Evolutionary conservation across 495 filamentous ascomycete genomes (phyloP).

Genomic region (Durotheca rogersii): DNA sequence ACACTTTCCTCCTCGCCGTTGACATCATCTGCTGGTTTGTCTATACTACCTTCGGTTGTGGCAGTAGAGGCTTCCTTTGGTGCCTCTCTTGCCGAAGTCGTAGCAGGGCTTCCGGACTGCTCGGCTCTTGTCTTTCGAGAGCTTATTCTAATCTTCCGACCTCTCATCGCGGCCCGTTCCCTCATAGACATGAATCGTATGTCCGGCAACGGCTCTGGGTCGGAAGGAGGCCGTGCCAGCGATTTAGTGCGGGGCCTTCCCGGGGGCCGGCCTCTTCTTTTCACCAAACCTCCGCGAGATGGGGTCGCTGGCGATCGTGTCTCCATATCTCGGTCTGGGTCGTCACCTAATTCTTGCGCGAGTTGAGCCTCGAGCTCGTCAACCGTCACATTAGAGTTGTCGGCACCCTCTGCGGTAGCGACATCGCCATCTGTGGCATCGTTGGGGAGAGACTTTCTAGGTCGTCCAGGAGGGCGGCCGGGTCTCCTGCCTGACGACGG

Average conservation of each 20-base stretch:
- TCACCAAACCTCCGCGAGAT: slow-evolving; percentile 8
- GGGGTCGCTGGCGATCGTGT: background rate
- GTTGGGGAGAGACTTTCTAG: slow-evolving; percentile 26
- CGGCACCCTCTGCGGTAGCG: slow-evolving; percentile 7
- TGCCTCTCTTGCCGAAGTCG: slow-evolving; percentile 15
- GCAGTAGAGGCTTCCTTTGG: slow-evolving; percentile 8
- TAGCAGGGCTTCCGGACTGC: slow-evolving; percentile 16
- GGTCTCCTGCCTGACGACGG: slow-evolving; percentile 28
- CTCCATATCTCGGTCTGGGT: slow-evolving; percentile 9
- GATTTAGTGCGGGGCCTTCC: slow-evolving; percentile 14
- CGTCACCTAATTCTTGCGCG: slow-evolving; percentile 17
- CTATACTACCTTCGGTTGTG: background rate
- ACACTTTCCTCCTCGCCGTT: slow-evolving; percentile 7
- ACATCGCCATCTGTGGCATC: slow-evolving; percentile 21
- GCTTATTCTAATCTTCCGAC: slow-evolving; percentile 48
- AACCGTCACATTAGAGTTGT: slow-evolving; percentile 19
- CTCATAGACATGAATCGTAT: slow-evolving; percentile 45
- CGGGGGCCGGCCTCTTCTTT: slow-evolving; percentile 21
- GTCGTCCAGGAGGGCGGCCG: slow-evolving; percentile 30
- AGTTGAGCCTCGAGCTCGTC: slow-evolving; percentile 34
- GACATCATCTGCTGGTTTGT: background rate
- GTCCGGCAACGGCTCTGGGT: slow-evolving; percentile 15
- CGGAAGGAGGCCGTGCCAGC: background rate
- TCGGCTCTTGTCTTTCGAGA: slow-evolving; percentile 25
- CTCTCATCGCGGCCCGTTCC: slow-evolving; percentile 46